These are phyloP conservation scores for Penicillium digitatum DNA, from an alignment of 2,329 filamentous ascomycete genomes.

Conservation along the genomic window DNA sequence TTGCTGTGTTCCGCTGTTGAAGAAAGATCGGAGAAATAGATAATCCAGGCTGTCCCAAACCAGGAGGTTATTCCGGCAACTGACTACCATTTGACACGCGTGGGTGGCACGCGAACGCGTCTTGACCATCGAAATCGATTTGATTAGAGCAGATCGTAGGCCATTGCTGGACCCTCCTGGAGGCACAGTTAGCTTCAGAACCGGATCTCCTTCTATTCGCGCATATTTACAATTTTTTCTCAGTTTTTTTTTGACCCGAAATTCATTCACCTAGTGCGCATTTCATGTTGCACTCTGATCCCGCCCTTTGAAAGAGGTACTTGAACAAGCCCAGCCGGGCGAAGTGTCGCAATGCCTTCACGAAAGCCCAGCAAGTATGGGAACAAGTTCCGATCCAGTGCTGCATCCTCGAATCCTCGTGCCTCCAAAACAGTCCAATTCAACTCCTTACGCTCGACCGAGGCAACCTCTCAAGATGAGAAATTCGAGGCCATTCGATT, in stretches of 20 bases:
- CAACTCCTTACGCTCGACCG: constrained; percentile 66
- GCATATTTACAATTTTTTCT: not conserved
- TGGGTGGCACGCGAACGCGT: constrained; percentile 35
- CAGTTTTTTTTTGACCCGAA: not conserved
- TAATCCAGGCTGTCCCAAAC: constrained; percentile 6
- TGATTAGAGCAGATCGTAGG: constrained; percentile 16
- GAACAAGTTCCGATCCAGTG: constrained; percentile 47
- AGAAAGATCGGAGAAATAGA: constrained; percentile 9
- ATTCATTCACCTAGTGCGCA: not conserved
- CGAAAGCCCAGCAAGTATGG: constrained; percentile 63
- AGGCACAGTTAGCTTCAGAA: constrained; percentile 10
- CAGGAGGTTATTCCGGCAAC: constrained; percentile 25
- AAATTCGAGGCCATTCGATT: constrained; percentile 81
- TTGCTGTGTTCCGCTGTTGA: not conserved
- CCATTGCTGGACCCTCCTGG: constrained; percentile 15
- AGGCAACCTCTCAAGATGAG: constrained; percentile 88
- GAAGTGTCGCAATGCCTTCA: constrained; percentile 43
- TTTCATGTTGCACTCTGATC: constrained; percentile 25
- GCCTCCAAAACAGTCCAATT: constrained; percentile 75
- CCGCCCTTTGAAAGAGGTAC: constrained; percentile 18
- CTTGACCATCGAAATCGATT: constrained; percentile 18
- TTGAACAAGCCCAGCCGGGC: constrained; percentile 25
- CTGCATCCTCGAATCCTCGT: constrained; percentile 46
- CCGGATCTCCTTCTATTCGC: constrained; percentile 1
- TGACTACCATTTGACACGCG: constrained; percentile 29